Percentiles rank a stretch among this genome's conserved stretches.
phyloP scores from a whole-genome alignment of 371 early-diverging fungal species.

The Saksenaea oblongispora region DNA sequence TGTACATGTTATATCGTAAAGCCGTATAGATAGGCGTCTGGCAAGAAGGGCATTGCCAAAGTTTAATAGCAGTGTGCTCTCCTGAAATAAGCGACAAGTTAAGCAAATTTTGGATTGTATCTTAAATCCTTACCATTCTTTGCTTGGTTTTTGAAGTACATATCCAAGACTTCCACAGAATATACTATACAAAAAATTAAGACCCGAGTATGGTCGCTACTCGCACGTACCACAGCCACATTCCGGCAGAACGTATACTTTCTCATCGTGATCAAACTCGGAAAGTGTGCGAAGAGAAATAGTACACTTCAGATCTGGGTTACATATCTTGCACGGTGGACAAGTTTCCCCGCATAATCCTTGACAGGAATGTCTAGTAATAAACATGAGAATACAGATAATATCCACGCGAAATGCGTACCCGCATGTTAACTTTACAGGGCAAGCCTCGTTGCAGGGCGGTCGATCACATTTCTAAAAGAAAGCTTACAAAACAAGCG shows the following conservation, averaged over 20 bases:
- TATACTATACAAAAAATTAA: constrained; percentile 31
- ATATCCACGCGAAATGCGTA: constrained; percentile 16
- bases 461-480: constrained; percentile 46
- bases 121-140: constrained; percentile 29
- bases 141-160: constrained; percentile 39
- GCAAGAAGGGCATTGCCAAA: constrained; percentile 54
- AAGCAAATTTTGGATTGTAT: not conserved
- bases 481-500: not conserved
- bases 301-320: constrained; percentile 24
- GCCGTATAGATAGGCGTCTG: constrained; percentile 42
- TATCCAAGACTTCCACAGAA: constrained; percentile 38
- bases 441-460: constrained; percentile 41
- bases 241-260: constrained; percentile 43
- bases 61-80: constrained; percentile 44
- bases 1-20: constrained; percentile 37
- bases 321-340: constrained; percentile 42
- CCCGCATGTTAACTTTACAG: constrained; percentile 29
- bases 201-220: not conserved
- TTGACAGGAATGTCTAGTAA: constrained; percentile 37
- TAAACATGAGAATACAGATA: not conserved
- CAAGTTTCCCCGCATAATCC: constrained; percentile 54
- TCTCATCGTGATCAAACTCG: constrained; percentile 41
- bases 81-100: constrained; percentile 7
- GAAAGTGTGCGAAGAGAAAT: constrained; percentile 37
- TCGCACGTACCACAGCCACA: constrained; percentile 47